Base-by-base conservation (phyloP, 164 flowering plant species). In the Amborella trichopoda region DNA sequence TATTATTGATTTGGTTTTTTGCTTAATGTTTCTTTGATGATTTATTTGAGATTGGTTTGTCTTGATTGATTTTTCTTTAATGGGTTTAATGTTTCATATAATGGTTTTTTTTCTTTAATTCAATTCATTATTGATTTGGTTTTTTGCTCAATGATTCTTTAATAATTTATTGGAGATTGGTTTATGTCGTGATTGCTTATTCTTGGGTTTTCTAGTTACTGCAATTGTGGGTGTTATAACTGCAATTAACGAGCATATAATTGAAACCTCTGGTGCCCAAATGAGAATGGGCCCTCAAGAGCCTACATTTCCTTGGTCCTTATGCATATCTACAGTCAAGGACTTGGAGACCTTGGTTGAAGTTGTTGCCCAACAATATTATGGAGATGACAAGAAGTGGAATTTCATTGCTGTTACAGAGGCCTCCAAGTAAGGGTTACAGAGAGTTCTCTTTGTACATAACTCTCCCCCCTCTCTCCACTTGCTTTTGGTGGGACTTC, bases 301-400 rank as follows among this genome's bases (percentile, higher is more conserved):
- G 46, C 65, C 75, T 18, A 64, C 76, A 20, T 75, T 72, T 61
- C 91, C 91, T 42, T 83, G 74, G 67, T 55, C 95, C 2, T 72
- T 93, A 32, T 77, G 78, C 60, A 72, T 93, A 51, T 80, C 96
- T 43, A 65, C 75, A 3, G 40, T 81, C 2, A 93, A 83, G 45
- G 95, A 93, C 63, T 63, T 85, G 76, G 99, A 93, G 58, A 85
- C 89, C 6, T 69, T 93, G 50, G 77, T 82, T 48, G 99, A 93
- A 76, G 99, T 93, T 39, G 79, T 40, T 6, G 99, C 96, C 5
- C 72, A 85, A 41, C 81, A 82, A 14, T 73, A 52, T 48, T 83
- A 67, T 69, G 99, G 96, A 16, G 81, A 74, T 41, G 84, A 85
- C 34, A 84, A 71, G 54, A 88, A 85, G 65, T 93, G 99, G 99